Percentiles rank a stretch among this genome's conserved stretches.
Conservation (phyloP, 768 basidiomycete species). For the Agaricus blazei region DNA sequence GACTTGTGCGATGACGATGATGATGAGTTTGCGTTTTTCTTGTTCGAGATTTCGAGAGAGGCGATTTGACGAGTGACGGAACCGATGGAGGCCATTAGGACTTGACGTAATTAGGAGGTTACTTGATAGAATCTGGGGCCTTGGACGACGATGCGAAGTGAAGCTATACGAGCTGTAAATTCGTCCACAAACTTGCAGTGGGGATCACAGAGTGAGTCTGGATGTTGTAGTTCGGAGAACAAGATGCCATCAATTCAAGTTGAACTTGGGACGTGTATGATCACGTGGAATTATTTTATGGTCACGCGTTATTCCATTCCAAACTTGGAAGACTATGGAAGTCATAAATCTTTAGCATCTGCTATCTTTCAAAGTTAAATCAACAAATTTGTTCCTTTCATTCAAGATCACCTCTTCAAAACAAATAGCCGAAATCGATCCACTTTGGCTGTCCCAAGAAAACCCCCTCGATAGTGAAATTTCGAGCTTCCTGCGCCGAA, state of each 20-base stretch:
- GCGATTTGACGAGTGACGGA: constrained; percentile 67
- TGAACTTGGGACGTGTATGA: constrained; percentile 3
- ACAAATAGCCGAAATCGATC: constrained; percentile 49
- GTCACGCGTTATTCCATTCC: background rate
- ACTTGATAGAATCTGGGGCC: background rate
- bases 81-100: constrained; percentile 39
- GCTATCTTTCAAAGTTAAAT: background rate
- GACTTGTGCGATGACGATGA: constrained; percentile 24
- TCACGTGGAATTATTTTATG: background rate
- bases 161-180: background rate
- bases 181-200: background rate
- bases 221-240: background rate
- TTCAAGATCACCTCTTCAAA: constrained; percentile 14
- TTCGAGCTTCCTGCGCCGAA: constrained; percentile 28
- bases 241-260: constrained; percentile 1
- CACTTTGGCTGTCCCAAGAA: constrained; percentile 46
- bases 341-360: too few species aligned
- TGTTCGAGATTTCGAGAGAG: constrained; percentile 61
- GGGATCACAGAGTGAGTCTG: background rate
- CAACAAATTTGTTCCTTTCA: background rate
- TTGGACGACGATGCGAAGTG: background rate
- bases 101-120: background rate
- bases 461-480: constrained; percentile 44
- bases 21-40: constrained; percentile 30
- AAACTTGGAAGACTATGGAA: too few species aligned